Percentiles rank a stretch among this genome's conserved stretches.
Evolutionary conservation across 345 rosid genomes (phyloP).

Genomic region (Syzygium grande): DNA sequence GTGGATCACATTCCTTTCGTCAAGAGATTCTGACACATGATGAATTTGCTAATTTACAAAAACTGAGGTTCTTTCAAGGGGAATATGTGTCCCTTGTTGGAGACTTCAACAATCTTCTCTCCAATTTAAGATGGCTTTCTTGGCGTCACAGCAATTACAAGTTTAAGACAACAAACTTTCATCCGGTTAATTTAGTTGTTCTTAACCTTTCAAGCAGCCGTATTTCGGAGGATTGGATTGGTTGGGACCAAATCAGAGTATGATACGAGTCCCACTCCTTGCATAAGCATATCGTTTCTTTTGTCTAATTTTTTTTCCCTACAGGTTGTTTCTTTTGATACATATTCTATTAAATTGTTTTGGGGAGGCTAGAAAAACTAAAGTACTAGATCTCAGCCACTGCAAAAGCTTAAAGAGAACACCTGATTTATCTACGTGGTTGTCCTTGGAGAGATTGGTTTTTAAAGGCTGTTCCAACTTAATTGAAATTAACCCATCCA

Average conservation of each 20-base stretch:
- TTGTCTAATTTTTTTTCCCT: background rate
- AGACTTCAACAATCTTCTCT: background rate
- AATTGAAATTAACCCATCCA: background rate
- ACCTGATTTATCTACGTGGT: background rate
- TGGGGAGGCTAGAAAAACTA: background rate
- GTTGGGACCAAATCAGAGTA: background rate
- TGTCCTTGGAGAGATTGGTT: background rate
- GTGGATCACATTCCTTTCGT: no score
- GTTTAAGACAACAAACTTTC: background rate
- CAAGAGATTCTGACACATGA: rapidly evolving
- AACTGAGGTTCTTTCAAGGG: background rate
- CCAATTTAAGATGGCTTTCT: background rate
- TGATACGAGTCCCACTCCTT: background rate
- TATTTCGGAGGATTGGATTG: background rate
- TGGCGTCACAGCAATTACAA: rapidly evolving
- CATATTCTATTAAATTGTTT: background rate
- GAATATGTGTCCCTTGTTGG: background rate
- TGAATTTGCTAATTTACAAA: background rate
- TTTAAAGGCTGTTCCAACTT: rapidly evolving
- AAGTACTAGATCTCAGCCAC: background rate
- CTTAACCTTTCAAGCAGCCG: background rate
- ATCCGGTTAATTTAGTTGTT: background rate
- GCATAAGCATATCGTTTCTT: background rate
- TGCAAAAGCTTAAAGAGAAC: background rate
- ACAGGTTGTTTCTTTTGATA: rapidly evolving